Base-by-base conservation (phyloP, 2,329 filamentous ascomycete genomes). In the Apiospora koreana region DNA sequence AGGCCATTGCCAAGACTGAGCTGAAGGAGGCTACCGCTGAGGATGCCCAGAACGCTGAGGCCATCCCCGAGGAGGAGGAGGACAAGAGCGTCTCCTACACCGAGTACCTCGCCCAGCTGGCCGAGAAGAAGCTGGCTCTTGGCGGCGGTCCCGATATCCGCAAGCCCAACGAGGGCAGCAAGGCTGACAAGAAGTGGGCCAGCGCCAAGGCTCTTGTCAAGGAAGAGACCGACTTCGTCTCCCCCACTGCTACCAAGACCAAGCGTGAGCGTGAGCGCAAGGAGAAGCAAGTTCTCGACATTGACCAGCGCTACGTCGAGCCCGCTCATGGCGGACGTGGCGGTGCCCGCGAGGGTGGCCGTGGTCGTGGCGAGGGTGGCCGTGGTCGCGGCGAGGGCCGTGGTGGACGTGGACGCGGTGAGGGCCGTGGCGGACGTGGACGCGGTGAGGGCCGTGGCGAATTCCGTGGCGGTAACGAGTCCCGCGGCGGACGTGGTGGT, bases 181-280 rank as follows among this genome's bases (percentile, higher is more conserved):
- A 94, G 87, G 81, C 86, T 78, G 91, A 94, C 87, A 95, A 96
- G 90, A 96, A 98, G 89, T 97, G 95, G 93, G 93, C 93, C 79
- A 87, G 88, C 78, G 94, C 94, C 81, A 97, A 95, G 87, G 80
- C 87, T 71, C 85, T 93, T 70, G 81, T 84, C 80, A 92, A 92
- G 82, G 86, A 90, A 25, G 88, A 90, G 16, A 88, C 89, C 69
- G 90, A 92, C 77, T 98, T 93, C 89, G 92, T 97, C 80, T 84
- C 92, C 78, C 91, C 88, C 77, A 83, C 87, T 75, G 87, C 86
- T 73, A 92, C 92, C 85, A 98, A 98, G 92, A 83, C 90, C 82
- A 87, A 89, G 86, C 93, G 93, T 80, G 91, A 95, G 86, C 94
- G 94, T 81, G 92, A 95, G 87, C 92, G 93, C 86, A 96, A 96